phyloP scores from a whole-genome alignment of 1,139 yeast species.

The Hanseniaspora gamundiae region DNA sequence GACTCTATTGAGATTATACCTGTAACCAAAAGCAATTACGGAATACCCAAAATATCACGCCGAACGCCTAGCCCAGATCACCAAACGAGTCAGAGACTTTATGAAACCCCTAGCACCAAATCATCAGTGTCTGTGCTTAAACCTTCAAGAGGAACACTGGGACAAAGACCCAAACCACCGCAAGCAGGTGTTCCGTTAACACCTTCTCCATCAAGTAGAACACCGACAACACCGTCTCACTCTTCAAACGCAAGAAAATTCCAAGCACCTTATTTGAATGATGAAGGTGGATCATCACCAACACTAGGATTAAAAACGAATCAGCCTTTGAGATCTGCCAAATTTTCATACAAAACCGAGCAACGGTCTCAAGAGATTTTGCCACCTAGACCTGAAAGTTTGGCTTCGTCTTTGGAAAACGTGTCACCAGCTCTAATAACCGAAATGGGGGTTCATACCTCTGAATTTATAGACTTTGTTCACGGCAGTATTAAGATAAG shows the following conservation, averaged over 20 bases:
- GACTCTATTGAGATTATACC: background rate
- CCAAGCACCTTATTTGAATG: background rate
- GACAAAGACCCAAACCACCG: constrained; percentile 2
- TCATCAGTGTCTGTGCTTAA: constrained; percentile 7
- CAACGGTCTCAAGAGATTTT: constrained; percentile 4
- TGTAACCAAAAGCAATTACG: background rate
- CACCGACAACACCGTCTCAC: background rate
- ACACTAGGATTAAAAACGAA: constrained; percentile 1
- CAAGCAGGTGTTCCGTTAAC: background rate
- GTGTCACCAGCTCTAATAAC: background rate
- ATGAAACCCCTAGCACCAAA: constrained; percentile 7
- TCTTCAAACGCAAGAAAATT: constrained; percentile 1
- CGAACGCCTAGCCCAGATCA: background rate
- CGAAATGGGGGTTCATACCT: constrained; percentile 4
- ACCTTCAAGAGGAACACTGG: constrained; percentile 1
- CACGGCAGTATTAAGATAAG: constrained; percentile 1
- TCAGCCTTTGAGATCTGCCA: background rate
- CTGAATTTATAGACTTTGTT: constrained; percentile 5
- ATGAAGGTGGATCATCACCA: background rate
- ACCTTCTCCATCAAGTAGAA: background rate
- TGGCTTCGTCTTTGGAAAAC: constrained; percentile 2
- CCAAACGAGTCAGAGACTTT: background rate
- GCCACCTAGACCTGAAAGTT: constrained; percentile 8
- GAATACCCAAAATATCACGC: background rate
- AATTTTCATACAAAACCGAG: constrained; percentile 2